Evolutionary conservation across 225 moss, liverwort and hornwort genomes (phyloP).

Genomic region (Straminergon stramineum): DNA sequence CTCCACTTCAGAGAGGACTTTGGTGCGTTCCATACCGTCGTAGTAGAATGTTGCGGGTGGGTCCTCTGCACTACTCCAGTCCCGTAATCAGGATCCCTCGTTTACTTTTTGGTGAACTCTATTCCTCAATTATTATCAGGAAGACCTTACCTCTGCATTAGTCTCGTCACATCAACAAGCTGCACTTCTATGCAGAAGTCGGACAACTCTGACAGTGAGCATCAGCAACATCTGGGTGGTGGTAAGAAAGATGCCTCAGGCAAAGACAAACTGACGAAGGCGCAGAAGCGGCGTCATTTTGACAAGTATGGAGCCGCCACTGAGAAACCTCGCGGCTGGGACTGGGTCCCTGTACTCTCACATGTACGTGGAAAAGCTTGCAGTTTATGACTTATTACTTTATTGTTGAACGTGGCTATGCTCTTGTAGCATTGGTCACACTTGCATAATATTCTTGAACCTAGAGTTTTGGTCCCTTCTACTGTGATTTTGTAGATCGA

Average conservation of each 20-base stretch:
- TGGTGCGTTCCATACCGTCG: background rate
- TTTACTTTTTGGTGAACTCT: background rate
- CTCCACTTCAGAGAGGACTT: background rate
- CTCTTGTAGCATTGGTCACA: background rate
- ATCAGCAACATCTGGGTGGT: conserved; percentile 24
- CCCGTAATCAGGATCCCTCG: background rate
- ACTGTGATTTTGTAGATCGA: background rate
- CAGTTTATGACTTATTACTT: background rate
- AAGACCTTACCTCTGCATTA: background rate
- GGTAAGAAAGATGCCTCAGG: conserved; percentile 56
- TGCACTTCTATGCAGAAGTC: conserved; percentile 33
- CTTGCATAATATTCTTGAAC: background rate
- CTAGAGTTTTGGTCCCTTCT: no score
- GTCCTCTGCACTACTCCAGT: background rate
- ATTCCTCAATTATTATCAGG: background rate
- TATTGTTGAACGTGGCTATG: background rate
- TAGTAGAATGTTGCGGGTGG: background rate
- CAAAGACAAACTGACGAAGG: conserved; percentile 88
- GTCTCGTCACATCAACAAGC: background rate
- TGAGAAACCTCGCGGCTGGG: conserved; percentile 98
- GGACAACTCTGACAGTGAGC: conserved; percentile 49
- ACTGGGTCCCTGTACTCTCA: conserved; percentile 89
- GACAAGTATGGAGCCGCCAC: conserved; percentile 85
- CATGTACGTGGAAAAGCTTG: conserved; percentile 49
- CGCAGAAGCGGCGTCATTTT: conserved; percentile 93